Percentiles rank a stretch among this genome's conserved stretches.
Conservation (phyloP, 495 filamentous ascomycete genomes). For the Haplographium delicatum region DNA sequence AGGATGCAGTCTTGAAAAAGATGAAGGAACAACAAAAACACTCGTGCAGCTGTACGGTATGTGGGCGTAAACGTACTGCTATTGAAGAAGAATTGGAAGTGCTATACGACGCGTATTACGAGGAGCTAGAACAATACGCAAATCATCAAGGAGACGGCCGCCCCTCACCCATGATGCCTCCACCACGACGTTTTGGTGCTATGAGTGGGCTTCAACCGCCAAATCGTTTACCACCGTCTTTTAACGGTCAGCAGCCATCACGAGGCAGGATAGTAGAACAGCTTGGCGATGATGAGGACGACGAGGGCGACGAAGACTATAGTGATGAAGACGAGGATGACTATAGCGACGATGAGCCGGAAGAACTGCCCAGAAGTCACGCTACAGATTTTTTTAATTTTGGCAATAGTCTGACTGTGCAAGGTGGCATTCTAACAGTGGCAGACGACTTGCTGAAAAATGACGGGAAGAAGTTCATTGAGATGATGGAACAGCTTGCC, state of each 20-base stretch:
- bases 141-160: constrained; percentile 71
- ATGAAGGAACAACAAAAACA: constrained; percentile 99
- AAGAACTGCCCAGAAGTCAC: constrained; percentile 53
- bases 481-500: constrained; percentile 99
- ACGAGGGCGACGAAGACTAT: constrained; percentile 42
- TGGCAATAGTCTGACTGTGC: constrained; percentile 91
- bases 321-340: constrained; percentile 43
- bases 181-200: constrained; percentile 53
- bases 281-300: constrained; percentile 55
- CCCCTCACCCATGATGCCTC: constrained; percentile 57
- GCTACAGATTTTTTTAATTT: constrained; percentile 89
- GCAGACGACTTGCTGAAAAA: constrained; percentile 98
- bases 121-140: constrained; percentile 95
- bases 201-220: constrained; percentile 47
- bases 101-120: constrained; percentile 99
- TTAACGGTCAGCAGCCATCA: constrained; percentile 45
- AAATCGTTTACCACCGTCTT: constrained; percentile 39
- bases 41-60: constrained; percentile 96
- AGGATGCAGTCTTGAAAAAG: constrained; percentile 94
- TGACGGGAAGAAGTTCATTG: constrained; percentile 99
- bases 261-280: constrained; percentile 53
- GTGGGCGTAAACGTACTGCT: constrained; percentile 90
- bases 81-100: constrained; percentile 99
- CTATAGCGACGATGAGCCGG: constrained; percentile 53
- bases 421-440: constrained; percentile 98